A percentile compares a stretch with the other conserved stretches of the same genome.
These are phyloP conservation scores for Yamadazyma dushanensis DNA, from an alignment of 1,139 yeast species.

Conservation along the genomic window DNA sequence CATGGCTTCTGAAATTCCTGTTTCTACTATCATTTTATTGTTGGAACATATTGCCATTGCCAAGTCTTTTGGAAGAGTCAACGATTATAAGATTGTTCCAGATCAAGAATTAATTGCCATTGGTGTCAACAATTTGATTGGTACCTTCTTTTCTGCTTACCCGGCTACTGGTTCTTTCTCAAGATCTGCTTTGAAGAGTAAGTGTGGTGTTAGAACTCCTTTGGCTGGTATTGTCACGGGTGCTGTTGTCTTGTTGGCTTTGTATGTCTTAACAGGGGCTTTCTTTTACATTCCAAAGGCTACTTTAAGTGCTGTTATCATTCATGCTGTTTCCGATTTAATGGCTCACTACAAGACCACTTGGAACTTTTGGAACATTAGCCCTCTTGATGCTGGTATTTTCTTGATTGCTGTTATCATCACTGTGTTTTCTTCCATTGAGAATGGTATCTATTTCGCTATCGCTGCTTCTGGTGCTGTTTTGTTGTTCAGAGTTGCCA, in stretches of 20 bases:
- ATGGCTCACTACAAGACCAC: slow-evolving; percentile 72
- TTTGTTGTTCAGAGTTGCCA: slow-evolving; percentile 71
- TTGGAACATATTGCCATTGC: slow-evolving; percentile 93
- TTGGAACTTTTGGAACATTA: slow-evolving; percentile 70
- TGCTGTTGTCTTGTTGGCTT: slow-evolving; percentile 79
- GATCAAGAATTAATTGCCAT: slow-evolving; percentile 94
- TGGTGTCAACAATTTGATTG: slow-evolving; percentile 87
- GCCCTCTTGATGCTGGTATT: slow-evolving; percentile 76
- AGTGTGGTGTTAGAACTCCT: slow-evolving; percentile 95
- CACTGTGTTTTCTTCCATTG: slow-evolving; percentile 80
- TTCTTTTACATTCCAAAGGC: slow-evolving; percentile 93
- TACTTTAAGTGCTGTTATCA: slow-evolving; percentile 79
- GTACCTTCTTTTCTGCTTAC: slow-evolving; percentile 89
- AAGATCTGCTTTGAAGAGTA: slow-evolving; percentile 89
- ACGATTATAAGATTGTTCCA: slow-evolving; percentile 87
- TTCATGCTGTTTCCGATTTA: slow-evolving; percentile 93
- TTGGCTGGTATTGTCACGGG: slow-evolving; percentile 92
- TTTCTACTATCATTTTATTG: slow-evolving; percentile 76
- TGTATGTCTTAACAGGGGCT: slow-evolving; percentile 78
- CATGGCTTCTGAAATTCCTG: slow-evolving; percentile 80
- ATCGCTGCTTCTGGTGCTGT: slow-evolving; percentile 80
- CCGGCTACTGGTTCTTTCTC: slow-evolving; percentile 97
- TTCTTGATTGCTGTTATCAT: slow-evolving; percentile 76
- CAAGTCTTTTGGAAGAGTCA: slow-evolving; percentile 89
- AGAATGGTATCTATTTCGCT: slow-evolving; percentile 88